Base-by-base conservation (phyloP, 2,329 filamentous ascomycete species). In the Lanzia echinophila region DNA sequence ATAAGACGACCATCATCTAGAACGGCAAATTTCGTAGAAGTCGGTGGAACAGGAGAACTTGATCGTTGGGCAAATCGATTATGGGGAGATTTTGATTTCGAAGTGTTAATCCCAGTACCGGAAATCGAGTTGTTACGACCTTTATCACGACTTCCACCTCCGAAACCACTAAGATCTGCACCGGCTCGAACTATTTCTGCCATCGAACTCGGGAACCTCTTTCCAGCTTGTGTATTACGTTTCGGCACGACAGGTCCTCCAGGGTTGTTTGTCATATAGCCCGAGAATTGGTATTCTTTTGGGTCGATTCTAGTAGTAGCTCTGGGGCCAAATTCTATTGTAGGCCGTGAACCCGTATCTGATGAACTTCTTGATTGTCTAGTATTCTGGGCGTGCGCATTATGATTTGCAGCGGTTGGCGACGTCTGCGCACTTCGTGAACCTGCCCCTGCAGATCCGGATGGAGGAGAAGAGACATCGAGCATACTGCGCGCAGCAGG, bases 401-500 rank as follows among this genome's bases (percentile, higher is more conserved):
- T 71, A 45, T 69, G 69, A 49, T 60, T 68, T 19, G 71, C 63
- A 10, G 75, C 69, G 12, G 72, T 73, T 1, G 77, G 76, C 10
- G 76, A 78, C 8, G 70, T 73, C 13, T 74, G 73, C 15, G 72
- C 72, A 58, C 76, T 79, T 42, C 70, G 71, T 3, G 72, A 69
- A 32, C 17, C 71, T 3, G 72, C 69, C 4, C 70, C 60, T 20
- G 71, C 64, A 19, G 70, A 73, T 24, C 55, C n/a, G 12, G 57
- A 34, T 31, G 51, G 39, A 19, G 58, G 43, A 22, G 50, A 39
- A 22, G 36, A 74, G 63, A 83, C 74, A 65, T 84, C 80, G n/a
- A 86, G 73, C 78, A 87, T 82, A 68, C 82, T 87, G 61, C 86
- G 78, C 53, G 86, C 78, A 22, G 71, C 63, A 20, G 56, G 11